phyloP scores from a whole-genome alignment of 768 basidiomycete genomes.

The Gymnopilus junonius region DNA sequence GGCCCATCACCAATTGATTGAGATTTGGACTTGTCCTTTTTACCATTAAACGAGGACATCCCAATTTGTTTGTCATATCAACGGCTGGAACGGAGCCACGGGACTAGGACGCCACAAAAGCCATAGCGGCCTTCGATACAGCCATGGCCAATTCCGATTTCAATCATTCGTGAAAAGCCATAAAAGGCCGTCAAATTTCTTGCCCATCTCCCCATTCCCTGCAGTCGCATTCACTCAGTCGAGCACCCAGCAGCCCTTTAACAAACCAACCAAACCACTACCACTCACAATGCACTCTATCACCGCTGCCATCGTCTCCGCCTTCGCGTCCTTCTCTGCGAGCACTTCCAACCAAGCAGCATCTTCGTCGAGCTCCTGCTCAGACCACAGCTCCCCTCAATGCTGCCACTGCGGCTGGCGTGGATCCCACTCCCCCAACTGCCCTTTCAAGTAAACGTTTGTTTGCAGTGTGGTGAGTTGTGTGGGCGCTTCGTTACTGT shows the following conservation, averaged over 20 bases:
- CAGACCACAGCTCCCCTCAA: slow-evolving; percentile 66
- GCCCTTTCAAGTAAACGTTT: slow-evolving; percentile 43
- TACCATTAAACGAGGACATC: slow-evolving; percentile 12
- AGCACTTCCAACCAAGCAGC: slow-evolving; percentile 26
- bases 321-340: slow-evolving; percentile 24
- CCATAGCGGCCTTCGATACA: slow-evolving; percentile 27
- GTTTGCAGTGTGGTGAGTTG: slow-evolving; percentile 12
- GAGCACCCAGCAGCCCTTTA: not conserved
- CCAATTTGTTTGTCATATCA: slow-evolving; percentile 39
- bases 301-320: slow-evolving; percentile 14
- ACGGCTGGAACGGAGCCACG: slow-evolving; percentile 42
- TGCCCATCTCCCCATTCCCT: slow-evolving; percentile 23
- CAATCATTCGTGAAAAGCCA: slow-evolving; percentile 25
- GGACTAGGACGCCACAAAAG: slow-evolving; percentile 36
- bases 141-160: slow-evolving; percentile 31
- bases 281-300: slow-evolving; percentile 16
- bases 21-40: slow-evolving; percentile 24
- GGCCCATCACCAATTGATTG: slow-evolving; percentile 16
- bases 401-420: slow-evolving; percentile 82
- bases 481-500: slow-evolving; percentile 11
- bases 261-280: slow-evolving; percentile 7
- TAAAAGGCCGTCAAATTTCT: slow-evolving; percentile 36
- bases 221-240: slow-evolving; percentile 16
- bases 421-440: slow-evolving; percentile 59
- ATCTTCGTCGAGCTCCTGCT: slow-evolving; percentile 23